A percentile compares a stretch with the other conserved stretches of the same genome.
These are phyloP conservation scores for Delonix regia DNA, from an alignment of 306 rosid species.

Conservation along the genomic window DNA sequence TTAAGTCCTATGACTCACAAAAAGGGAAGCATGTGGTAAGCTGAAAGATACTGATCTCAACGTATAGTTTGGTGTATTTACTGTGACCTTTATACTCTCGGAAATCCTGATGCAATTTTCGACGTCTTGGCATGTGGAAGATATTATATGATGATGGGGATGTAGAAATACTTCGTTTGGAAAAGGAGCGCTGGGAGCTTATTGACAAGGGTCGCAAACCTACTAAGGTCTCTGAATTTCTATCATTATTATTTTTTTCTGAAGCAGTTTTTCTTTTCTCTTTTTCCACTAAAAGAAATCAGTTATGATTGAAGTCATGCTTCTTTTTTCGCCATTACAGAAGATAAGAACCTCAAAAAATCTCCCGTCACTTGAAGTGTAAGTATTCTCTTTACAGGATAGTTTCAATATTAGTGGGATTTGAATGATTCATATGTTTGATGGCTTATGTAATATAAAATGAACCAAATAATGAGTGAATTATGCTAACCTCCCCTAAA, in stretches of 20 bases:
- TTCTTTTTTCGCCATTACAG: conserved; percentile 56
- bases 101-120: conserved; percentile 35
- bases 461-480: not conserved
- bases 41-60: conserved; percentile 30
- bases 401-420: conserved; percentile 23
- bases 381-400: conserved; percentile 47
- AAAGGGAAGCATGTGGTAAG: conserved; percentile 94
- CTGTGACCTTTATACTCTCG: conserved; percentile 15
- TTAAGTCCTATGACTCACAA: conserved; percentile 73
- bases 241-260: conserved; percentile 36
- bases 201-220: conserved; percentile 33
- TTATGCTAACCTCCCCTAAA: not conserved
- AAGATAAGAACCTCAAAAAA: conserved; percentile 60
- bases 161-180: conserved; percentile 45
- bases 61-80: conserved; percentile 1
- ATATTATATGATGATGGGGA: conserved; percentile 62
- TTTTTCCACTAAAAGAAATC: conserved; percentile 32
- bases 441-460: conserved; percentile 16
- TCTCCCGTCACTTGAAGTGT: conserved; percentile 57
- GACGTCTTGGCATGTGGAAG: conserved; percentile 47
- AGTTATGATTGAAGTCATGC: conserved; percentile 36
- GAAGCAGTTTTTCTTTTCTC: conserved; percentile 25
- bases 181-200: conserved; percentile 60
- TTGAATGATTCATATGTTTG: conserved; percentile 14
- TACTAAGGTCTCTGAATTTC: conserved; percentile 48